Conservation (phyloP, 2,329 filamentous ascomycete species). For the Endoconidiophora polonica region DNA sequence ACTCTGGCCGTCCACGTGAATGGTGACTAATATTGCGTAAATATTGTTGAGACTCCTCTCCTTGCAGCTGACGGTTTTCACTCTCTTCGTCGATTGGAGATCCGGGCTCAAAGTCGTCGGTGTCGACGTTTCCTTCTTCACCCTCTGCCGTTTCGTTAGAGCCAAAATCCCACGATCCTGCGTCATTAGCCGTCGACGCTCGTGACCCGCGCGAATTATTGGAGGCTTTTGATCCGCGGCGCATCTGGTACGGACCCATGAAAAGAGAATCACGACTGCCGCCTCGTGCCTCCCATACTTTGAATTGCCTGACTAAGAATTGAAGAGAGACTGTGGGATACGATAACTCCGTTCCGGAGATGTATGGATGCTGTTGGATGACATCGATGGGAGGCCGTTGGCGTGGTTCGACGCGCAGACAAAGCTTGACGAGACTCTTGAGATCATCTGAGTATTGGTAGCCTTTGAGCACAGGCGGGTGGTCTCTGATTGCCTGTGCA, state of each 20-base stretch:
- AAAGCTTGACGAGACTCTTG: slow-evolving; percentile 55
- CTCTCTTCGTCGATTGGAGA: too few species aligned
- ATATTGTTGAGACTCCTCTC: too few species aligned
- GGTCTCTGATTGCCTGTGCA: slow-evolving; percentile 39
- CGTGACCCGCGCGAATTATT: slow-evolving; percentile 32
- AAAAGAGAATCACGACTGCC: slow-evolving; percentile 53
- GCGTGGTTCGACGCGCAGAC: slow-evolving; percentile 50
- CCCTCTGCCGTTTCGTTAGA: not conserved
- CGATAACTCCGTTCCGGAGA: slow-evolving; percentile 41
- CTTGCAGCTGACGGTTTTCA: not conserved
- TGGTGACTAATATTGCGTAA: too few species aligned
- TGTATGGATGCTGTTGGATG: slow-evolving; percentile 53
- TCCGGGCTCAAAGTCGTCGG: not conserved
- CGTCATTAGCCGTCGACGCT: slow-evolving; percentile 20
- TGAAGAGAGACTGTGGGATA: slow-evolving; percentile 49
- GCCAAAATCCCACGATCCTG: slow-evolving; percentile 7
- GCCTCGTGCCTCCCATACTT: slow-evolving; percentile 58
- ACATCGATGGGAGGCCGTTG: slow-evolving; percentile 53
- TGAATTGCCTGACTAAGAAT: slow-evolving; percentile 54
- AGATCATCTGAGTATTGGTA: slow-evolving; percentile 53
- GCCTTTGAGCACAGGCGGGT: slow-evolving; percentile 53
- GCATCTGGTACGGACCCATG: slow-evolving; percentile 3
- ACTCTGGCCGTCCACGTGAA: too few species aligned
- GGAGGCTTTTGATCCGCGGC: slow-evolving; percentile 6
- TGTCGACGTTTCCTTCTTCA: not conserved